A percentile compares a stretch with the other conserved stretches of the same genome.
phyloP scores from a whole-genome alignment of 192 early-diverging fungal genomes.

The Rhizophagus sp. region DNA sequence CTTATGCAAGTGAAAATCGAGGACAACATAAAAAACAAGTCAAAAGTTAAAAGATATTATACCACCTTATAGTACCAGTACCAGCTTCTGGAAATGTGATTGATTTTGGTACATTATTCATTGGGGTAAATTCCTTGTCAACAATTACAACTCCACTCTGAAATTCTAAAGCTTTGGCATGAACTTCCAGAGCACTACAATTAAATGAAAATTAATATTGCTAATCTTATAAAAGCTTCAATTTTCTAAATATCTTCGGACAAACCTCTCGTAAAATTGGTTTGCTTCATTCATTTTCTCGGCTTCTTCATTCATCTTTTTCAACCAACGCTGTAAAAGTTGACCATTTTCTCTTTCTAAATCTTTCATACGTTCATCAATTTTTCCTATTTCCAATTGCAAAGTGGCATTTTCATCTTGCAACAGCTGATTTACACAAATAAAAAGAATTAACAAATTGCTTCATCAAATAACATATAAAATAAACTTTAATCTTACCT shows the following conservation, averaged over 20 bases:
- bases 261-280: slow-evolving; percentile 80
- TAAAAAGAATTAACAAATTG: neutral
- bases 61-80: neutral
- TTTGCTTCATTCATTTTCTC: slow-evolving; percentile 94
- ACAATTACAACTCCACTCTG: slow-evolving; percentile 29
- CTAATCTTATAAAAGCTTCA: no score
- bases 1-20: neutral
- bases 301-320: slow-evolving; percentile 87
- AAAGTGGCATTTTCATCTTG: slow-evolving; percentile 90
- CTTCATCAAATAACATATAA: neutral
- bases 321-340: slow-evolving; percentile 88
- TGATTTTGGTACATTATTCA: slow-evolving; percentile 4
- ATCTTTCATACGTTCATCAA: slow-evolving; percentile 62
- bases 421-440: slow-evolving; percentile 56
- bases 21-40: neutral
- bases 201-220: neutral
- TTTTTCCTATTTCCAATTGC: slow-evolving; percentile 86
- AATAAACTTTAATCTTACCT: slow-evolving; percentile 43
- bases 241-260: neutral
- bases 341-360: slow-evolving; percentile 84
- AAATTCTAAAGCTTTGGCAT: slow-evolving; percentile 24
- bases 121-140: slow-evolving; percentile 18
- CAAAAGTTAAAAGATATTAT: neutral
- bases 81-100: neutral
- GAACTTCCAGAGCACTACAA: slow-evolving; percentile 24